Conservation (phyloP, 129 eudicot genomes). For the Centella asiatica region DNA sequence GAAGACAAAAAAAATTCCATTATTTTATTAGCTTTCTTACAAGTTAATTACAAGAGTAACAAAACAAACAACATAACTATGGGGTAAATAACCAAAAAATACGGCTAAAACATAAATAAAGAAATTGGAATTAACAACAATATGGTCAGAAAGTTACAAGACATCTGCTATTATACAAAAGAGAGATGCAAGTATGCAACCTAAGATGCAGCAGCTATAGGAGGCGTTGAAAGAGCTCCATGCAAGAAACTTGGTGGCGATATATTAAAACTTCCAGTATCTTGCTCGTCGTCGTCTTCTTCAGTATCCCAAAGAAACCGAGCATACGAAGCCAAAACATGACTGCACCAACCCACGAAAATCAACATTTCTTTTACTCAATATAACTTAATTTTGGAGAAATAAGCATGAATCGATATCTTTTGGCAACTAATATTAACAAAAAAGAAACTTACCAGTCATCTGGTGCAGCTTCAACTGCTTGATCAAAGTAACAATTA, state of each 20-base stretch:
- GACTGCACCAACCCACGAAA: conserved; percentile 25
- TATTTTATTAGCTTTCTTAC: conserved; percentile 22
- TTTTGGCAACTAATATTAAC: neutral
- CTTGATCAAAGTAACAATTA: conserved; percentile 45
- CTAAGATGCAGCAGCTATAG: conserved; percentile 52
- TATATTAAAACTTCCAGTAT: conserved; percentile 7
- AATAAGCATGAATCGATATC: no score
- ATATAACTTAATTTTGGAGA: no score
- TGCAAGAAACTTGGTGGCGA: conserved; percentile 22
- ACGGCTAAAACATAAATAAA: conserved; percentile 13
- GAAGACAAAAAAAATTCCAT: neutral
- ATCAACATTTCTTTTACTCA: neutral
- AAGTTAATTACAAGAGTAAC: conserved; percentile 22
- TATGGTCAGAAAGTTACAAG: conserved; percentile 37
- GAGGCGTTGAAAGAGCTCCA: conserved; percentile 29
- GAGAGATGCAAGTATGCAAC: conserved; percentile 12
- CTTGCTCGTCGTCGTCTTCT: conserved; percentile 30
- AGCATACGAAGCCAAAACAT: conserved; percentile 50
- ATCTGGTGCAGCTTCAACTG: conserved; percentile 56
- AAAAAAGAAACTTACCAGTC: conserved; percentile 33
- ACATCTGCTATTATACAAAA: conserved; percentile 26
- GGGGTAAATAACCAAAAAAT: conserved; percentile 8
- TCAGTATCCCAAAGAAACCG: conserved; percentile 55
- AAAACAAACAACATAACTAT: conserved; percentile 10
- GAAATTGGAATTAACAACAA: conserved; percentile 16